Percentiles rank a stretch among this genome's conserved stretches.
Conservation (phyloP, 805 yeast genomes). For the Ogataea polymorpha region DNA sequence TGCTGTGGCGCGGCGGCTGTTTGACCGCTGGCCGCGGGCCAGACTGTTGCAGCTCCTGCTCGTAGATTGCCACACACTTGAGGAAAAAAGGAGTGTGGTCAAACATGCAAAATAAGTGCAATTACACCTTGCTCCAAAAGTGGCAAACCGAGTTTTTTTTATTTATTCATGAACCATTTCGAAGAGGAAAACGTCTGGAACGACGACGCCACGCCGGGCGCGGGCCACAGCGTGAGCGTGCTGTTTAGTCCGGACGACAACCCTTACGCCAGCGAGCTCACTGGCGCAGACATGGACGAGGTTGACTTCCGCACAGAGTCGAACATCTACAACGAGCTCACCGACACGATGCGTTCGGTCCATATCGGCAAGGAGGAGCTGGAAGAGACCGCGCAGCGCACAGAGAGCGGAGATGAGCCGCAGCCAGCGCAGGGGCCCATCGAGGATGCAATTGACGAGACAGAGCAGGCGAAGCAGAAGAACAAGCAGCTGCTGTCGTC, state of each 20-base stretch:
- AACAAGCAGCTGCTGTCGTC: conserved; percentile 39
- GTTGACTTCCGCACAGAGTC: conserved; percentile 21
- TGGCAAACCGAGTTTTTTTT: conserved; percentile 9
- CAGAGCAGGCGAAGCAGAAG: conserved; percentile 31
- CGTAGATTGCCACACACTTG: conserved; percentile 45
- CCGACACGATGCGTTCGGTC: conserved; percentile 23
- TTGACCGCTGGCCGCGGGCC: background rate
- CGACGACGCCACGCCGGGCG: conserved; percentile 46
- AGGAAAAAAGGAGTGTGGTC: conserved; percentile 47
- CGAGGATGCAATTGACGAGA: conserved; percentile 12
- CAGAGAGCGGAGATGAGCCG: conserved; percentile 4
- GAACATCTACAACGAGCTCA: conserved; percentile 15
- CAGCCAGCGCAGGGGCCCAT: conserved; percentile 2
- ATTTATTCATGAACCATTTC: conserved; percentile 22
- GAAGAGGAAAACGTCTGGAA: conserved; percentile 46
- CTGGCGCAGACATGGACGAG: conserved; percentile 17
- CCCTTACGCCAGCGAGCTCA: conserved; percentile 22
- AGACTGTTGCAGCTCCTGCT: conserved; percentile 13
- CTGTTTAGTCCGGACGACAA: conserved; percentile 22
- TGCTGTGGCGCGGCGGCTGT: conserved; percentile 4
- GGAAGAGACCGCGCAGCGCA: conserved; percentile 3
- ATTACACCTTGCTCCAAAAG: conserved; percentile 11
- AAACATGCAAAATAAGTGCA: conserved; percentile 33
- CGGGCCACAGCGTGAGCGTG: conserved; percentile 27
- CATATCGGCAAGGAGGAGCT: conserved; percentile 9